Evolutionary conservation across 2,329 filamentous ascomycete species (phyloP).

Genomic region (Cladophialophora exuberans): DNA sequence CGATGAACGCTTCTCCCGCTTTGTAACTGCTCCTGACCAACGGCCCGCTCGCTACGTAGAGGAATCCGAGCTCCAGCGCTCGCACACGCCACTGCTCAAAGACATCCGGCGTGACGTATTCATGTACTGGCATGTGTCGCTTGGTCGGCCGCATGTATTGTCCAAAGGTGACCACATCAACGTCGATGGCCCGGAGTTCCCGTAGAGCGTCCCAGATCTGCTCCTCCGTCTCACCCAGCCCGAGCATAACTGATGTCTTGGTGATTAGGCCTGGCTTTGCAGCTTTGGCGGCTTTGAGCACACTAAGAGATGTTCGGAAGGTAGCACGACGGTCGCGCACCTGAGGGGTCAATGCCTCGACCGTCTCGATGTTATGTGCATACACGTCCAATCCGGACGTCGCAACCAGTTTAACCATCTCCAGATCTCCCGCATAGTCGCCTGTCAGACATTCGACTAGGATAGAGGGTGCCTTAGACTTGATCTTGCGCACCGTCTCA

Average conservation of each 20-base stretch:
- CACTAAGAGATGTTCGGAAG: slow-evolving; percentile 80
- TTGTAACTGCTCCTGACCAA: slow-evolving; percentile 96
- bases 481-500: slow-evolving; percentile 92
- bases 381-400: slow-evolving; percentile 91
- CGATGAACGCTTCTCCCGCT: slow-evolving; percentile 96
- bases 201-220: slow-evolving; percentile 79
- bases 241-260: slow-evolving; percentile 98
- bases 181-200: slow-evolving; percentile 76
- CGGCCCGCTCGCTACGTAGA: slow-evolving; percentile 94
- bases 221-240: slow-evolving; percentile 86
- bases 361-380: slow-evolving; percentile 96
- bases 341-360: slow-evolving; percentile 84
- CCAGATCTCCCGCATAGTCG: slow-evolving; percentile 81
- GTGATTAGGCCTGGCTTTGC: slow-evolving; percentile 80
- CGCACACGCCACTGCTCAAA: slow-evolving; percentile 92
- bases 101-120: slow-evolving; percentile 87
- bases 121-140: slow-evolving; percentile 93
- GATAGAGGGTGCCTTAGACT: slow-evolving; percentile 65
- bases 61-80: slow-evolving; percentile 90
- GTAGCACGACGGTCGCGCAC: slow-evolving; percentile 88
- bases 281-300: slow-evolving; percentile 80
- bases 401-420: slow-evolving; percentile 85
- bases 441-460: slow-evolving; percentile 62
- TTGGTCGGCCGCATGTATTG: slow-evolving; percentile 99
- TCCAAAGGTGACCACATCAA: slow-evolving; percentile 98